Evolutionary conservation across 495 filamentous ascomycete species (phyloP).

Genomic region (Trichoderma virens): DNA sequence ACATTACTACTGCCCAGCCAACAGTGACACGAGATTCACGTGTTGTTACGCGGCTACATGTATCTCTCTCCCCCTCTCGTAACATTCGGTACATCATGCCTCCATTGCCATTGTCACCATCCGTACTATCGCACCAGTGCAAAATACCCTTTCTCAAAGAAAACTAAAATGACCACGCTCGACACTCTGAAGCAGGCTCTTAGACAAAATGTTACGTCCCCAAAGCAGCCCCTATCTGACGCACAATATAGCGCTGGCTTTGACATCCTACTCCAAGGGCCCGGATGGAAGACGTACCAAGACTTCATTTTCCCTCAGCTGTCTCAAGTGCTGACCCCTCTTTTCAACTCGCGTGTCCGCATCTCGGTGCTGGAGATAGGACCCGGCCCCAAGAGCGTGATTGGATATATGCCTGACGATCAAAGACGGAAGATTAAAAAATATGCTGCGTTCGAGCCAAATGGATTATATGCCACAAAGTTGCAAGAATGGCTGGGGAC

Average conservation of each 20-base stretch:
- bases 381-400: conserved; percentile 49
- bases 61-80: too few species aligned
- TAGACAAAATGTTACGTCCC: conserved; percentile 28
- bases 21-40: too few species aligned
- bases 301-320: conserved; percentile 54
- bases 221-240: conserved; percentile 43
- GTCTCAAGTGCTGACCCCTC: conserved; percentile 35
- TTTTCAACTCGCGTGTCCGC: conserved; percentile 37
- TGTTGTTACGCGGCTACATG: too few species aligned
- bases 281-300: conserved; percentile 42
- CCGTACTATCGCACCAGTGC: too few species aligned
- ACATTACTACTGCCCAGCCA: too few species aligned
- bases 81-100: too few species aligned
- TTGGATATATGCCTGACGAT: conserved; percentile 41
- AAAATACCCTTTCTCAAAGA: background rate
- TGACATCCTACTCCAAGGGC: conserved; percentile 36
- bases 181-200: conserved; percentile 43
- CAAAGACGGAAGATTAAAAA: conserved; percentile 39
- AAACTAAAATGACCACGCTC: conserved; percentile 46
- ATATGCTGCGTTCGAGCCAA: conserved; percentile 53
- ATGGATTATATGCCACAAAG: conserved; percentile 37
- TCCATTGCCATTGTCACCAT: too few species aligned
- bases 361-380: conserved; percentile 56
- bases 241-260: conserved; percentile 47
- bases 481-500: conserved; percentile 42